Evolutionary conservation across 345 rosid genomes (phyloP), one percentile per base, ranked within the genome.

Genomic region (Lepidium didymum): DNA sequence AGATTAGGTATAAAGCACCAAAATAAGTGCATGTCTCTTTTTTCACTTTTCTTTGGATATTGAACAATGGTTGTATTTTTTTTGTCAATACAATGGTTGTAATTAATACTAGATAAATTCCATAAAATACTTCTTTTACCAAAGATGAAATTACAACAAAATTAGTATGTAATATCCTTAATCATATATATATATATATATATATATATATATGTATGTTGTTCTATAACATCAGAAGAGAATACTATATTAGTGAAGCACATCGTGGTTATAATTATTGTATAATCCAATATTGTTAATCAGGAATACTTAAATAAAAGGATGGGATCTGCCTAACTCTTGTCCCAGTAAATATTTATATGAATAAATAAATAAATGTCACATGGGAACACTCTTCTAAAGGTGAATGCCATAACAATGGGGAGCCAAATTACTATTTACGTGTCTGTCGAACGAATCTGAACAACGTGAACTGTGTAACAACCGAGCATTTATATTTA

Each of bases 381-480:
- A 56, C 65, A 64, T 56, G 71, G 53, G 59, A 54, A 71, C 33
- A 5, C 63, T 10, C 6, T 31, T 55, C 16, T 33, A 55, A 16
- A 72, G 38, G 53, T 11, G 40, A 53, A 44, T 71, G 76, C 71
- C 76, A 57, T 47, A 46, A 38, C 65, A 72, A 64, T 38, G 65
- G 76, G 70, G 76, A 64, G 70, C 70, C 70, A 72, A 46, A 46
- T 47, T 46, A 64, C 65, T 63, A 33, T 64, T 18, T 14, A 64
- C 70, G 69, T 72, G 58, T 72, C 64, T 37, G 25, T 38, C 52
- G 34, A 64, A 37, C 9, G 36, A 27, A 45, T 64, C 51, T 55
- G 35, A 55, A 45, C 64, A 55, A 44, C 64, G 64, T 72, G 37
- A 72, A 37, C 50, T 64, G 51, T 37, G 44, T 72, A 36, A 37